Conservation (phyloP, 2,329 filamentous ascomycete genomes). For the Aspergillus brunneoviolaceus region DNA sequence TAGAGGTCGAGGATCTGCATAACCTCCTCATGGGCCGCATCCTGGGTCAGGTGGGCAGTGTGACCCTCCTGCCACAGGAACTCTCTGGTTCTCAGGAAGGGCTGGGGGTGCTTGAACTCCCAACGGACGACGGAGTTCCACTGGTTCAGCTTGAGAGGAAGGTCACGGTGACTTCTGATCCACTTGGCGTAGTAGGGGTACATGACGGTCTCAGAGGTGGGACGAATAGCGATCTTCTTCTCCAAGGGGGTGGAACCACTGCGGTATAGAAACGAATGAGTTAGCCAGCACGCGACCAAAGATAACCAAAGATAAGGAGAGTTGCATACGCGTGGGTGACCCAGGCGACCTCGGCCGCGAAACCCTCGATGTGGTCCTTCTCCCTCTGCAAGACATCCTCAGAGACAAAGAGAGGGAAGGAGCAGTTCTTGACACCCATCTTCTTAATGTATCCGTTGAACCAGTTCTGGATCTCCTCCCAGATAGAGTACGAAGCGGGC, state of each 20-base stretch:
- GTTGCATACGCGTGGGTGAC: constrained; percentile 49
- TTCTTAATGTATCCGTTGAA: constrained; percentile 72
- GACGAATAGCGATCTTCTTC: constrained; percentile 69
- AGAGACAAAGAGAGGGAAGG: constrained; percentile 94
- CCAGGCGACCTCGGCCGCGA: constrained; percentile 69
- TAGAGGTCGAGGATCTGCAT: constrained; percentile 92
- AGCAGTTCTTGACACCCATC: constrained; percentile 91
- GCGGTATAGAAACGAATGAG: constrained; percentile 9
- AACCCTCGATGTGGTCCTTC: constrained; percentile 98
- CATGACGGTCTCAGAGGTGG: constrained; percentile 77
- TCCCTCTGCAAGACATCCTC: constrained; percentile 81
- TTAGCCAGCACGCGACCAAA: constrained; percentile 22
- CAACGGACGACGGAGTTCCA: constrained; percentile 96
- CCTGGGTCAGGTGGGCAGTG: constrained; percentile 83
- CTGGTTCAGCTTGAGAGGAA: constrained; percentile 92
- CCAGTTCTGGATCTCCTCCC: constrained; percentile 63
- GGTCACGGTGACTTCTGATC: constrained; percentile 93
- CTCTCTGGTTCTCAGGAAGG: constrained; percentile 87
- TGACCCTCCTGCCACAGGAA: constrained; percentile 99
- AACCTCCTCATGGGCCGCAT: constrained; percentile 79
- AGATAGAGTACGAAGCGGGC: constrained; percentile 65
- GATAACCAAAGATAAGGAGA: constrained; percentile 7
- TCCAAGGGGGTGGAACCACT: constrained; percentile 92
- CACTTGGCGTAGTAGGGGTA: constrained; percentile 95
- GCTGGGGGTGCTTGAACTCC: constrained; percentile 90